phyloP scores from a whole-genome alignment of 257 asterid genomes.

The Linderniella brevidens region DNA sequence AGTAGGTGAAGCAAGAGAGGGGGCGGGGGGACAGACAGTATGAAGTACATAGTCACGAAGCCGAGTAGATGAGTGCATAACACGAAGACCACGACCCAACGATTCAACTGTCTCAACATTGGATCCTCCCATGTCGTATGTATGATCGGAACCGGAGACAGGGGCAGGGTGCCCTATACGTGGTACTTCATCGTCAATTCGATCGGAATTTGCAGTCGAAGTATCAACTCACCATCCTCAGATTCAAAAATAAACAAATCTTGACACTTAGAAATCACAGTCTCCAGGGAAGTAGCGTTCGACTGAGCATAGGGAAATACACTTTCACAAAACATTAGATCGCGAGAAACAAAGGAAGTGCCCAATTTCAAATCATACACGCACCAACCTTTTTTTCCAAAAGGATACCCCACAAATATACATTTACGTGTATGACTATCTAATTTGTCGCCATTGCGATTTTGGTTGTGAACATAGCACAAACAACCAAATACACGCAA shows the following conservation, averaged over 20 bases:
- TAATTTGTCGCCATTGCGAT: slow-evolving; percentile 4
- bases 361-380: not conserved
- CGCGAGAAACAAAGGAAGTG: not conserved
- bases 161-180: too few relatives aligned
- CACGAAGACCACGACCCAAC: not conserved
- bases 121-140: too few relatives aligned
- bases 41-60: not conserved
- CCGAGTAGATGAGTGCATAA: not conserved
- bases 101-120: not conserved
- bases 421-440: not conserved
- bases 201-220: too few relatives aligned
- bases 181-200: too few relatives aligned
- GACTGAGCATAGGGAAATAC: too few relatives aligned
- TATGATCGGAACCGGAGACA: too few relatives aligned
- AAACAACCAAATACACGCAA: not conserved
- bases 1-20: not conserved
- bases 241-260: too few relatives aligned
- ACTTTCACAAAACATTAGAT: not conserved
- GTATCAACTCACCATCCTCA: too few relatives aligned
- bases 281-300: too few relatives aligned
- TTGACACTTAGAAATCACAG: too few relatives aligned
- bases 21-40: not conserved
- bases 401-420: slow-evolving; percentile 8
- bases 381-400: slow-evolving; percentile 8
- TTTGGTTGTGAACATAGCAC: not conserved